Percentiles rank a stretch among this genome's conserved stretches.
These are phyloP conservation scores for Vitis labrusca DNA, from an alignment of 164 flowering plant species.

Conservation along the genomic window DNA sequence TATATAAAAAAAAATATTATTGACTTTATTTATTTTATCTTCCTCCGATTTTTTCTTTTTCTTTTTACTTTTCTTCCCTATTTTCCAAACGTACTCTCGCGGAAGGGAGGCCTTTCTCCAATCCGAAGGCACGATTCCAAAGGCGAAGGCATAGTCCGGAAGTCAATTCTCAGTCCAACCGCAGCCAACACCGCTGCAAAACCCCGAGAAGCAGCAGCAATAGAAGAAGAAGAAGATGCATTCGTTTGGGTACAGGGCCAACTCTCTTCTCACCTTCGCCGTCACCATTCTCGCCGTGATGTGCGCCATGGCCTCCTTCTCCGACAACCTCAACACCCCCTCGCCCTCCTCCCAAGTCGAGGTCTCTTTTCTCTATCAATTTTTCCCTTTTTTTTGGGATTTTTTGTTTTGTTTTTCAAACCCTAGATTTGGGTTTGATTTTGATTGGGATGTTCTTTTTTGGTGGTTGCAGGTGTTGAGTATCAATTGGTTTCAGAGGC, in stretches of 20 bases:
- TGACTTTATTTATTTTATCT: too few species aligned
- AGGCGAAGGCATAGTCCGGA: too few species aligned
- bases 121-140: too few species aligned
- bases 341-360: slow-evolving; percentile 67
- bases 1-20: too few species aligned
- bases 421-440: too few species aligned
- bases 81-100: too few species aligned
- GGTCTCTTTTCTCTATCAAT: slow-evolving; percentile 29
- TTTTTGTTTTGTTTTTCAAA: not conserved
- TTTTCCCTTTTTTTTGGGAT: slow-evolving; percentile 2
- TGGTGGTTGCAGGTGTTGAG: slow-evolving; percentile 60
- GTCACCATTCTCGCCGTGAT: slow-evolving; percentile 74
- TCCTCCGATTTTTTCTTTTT: too few species aligned
- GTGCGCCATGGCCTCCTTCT: slow-evolving; percentile 79
- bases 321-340: slow-evolving; percentile 73
- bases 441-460: not conserved
- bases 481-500: slow-evolving; percentile 86
- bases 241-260: slow-evolving; percentile 76
- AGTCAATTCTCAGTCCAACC: too few species aligned
- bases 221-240: slow-evolving; percentile 50
- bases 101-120: too few species aligned
- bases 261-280: slow-evolving; percentile 73
- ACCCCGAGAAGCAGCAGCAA: too few species aligned
- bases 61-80: too few species aligned
- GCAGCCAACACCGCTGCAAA: too few species aligned